Evolutionary conservation across 75 land plant species (phyloP), one percentile per base, ranked within the genome.

Genomic region (Sequoia sempervirens): DNA sequence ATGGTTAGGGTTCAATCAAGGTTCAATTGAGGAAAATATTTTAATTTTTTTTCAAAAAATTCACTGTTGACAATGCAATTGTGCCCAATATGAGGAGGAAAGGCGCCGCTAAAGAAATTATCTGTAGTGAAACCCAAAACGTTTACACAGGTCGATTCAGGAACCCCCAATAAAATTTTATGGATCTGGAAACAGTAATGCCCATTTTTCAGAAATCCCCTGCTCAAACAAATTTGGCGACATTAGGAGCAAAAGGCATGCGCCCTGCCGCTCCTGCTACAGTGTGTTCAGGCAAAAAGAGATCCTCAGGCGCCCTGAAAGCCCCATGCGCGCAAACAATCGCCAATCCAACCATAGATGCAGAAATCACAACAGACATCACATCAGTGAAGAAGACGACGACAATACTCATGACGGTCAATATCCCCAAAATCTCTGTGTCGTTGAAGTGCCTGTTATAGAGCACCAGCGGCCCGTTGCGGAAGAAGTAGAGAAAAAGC

Each of bases 331-430:
- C 86, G 74, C 89, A 85, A 11, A 92, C 89, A 20, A 92, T 84
- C 6, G 85, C 90, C 10, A 86, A 40, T 0, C 93, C 94, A 68
- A 92, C 75, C 80, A 85, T 64, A 50, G 84, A 8, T 12, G 94
- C 93, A 26, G 93, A 94, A 80, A 94, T 88, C 30, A 91, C 72
- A 38, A 94, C 76, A 17, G 94, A 91, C 54, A 94, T 94, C 36
- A 94, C 92, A 81, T 88, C 88, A 38, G 94, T 91, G 58, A 94
- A 86, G 81, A 94, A 94, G 75, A 94, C 82, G n/a, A 92, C 88
- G 32, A 91, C 61, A 68, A 92, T 38, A 1, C 93, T 86, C 38
- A 89, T 23, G 53, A 92, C 54, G 23, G 82, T 43, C 80, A 94
- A 79, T 1, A 53, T 64, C 34, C 61, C 87, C 6, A 94, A 73